Evolutionary conservation across 2,329 filamentous ascomycete species (phyloP), one percentile per base, ranked within the genome.

Genomic region (Fusarium austroafricanum): DNA sequence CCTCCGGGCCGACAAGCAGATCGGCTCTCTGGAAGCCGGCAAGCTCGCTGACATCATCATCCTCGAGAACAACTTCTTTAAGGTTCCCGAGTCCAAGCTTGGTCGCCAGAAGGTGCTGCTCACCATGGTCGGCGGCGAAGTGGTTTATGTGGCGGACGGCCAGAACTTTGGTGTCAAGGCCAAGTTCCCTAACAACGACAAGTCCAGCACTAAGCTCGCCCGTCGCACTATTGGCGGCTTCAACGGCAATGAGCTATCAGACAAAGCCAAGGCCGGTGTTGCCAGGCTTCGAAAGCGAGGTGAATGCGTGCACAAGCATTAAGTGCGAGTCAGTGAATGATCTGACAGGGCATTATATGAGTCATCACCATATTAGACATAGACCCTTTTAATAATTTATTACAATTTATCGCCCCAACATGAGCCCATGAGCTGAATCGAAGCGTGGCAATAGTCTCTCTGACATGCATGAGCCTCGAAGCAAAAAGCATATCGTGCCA

Each of bases 101-200:
- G 73, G 69, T 2, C 72, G 72, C 1, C 66, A 74, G 50, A 68
- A 62, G 20, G 67, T 73, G 2, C 43, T 75, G 23, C 61, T 75
- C 6, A 75, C 72, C 17, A 73, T 75, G 69, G 55, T 75, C 12
- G 73, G 73, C 10, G 73, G 73, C 3, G 71, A 73, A 31, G 67
- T 74, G 2, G 44, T 74, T 3, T 74, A 74, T 28, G 68, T 74
- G 6, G 71, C 71, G 7, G 57, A 74, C 2, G 72, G 70, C 2
- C 59, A 68, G 1, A 49, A 71, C 21, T 71, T 74, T 51, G 71
- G 66, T 6, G 62, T 73, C 17, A 44, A 64, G 44, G 46, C 71
- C n/a, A 74, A 72, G 42, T 74, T 71, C 26, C 71, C 72, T 15
- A 74, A 74, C 45, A 31, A 71, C 10, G 66, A 68, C 20, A 43